Evolutionary conservation across 768 basidiomycete species (phyloP), one percentile per base, ranked within the genome.

Genomic region (Tylopilus felleus): DNA sequence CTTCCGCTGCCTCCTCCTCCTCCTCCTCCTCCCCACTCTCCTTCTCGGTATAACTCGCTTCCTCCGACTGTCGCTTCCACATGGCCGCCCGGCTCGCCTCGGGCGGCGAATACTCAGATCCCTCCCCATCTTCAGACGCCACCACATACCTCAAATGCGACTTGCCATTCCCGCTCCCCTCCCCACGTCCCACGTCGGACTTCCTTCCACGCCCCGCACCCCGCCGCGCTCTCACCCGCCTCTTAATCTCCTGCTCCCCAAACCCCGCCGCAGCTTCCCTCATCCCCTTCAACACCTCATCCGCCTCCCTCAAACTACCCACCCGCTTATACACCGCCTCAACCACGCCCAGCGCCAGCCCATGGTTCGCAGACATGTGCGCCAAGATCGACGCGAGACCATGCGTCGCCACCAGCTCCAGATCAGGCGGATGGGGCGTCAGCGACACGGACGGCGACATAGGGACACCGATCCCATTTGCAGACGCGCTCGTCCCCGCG

Each of bases 351-450:
- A 74, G 61, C 13, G 63, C 65, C 53, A 78, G 77, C 16, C 76
- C 75, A 39, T 81, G 77, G 29, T 78, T 77, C 19, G 67, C 60
- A 1, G 77, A 73, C 68, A 84, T 78, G 52, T 63, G 64, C 10
- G 66, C 59, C 3, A 82, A 55, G 16, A 71, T 59, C 41, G 62
- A 53, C 8, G 62, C 59, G 14, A 75, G 61, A 2, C 75, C 76
- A 7, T 71, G 58, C 9, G 55, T 42, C 0, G 58, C 47, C 13
- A 51, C 33, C 5, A 71, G 17, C 25, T 52, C 19, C 2, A 68
- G 1, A 21, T 69, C 68, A 0, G 47, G 10, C 0, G 56, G 46
- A 22, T 67, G 61, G 0, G 58, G 56, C 4, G 29, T 3, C 16
- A 57, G 28, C 5, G 46, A n/a, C n/a, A 27, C 1, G 0, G 43